phyloP scores from a whole-genome alignment of 2,329 filamentous ascomycete species.

The Cercospora zeae-maydis region DNA sequence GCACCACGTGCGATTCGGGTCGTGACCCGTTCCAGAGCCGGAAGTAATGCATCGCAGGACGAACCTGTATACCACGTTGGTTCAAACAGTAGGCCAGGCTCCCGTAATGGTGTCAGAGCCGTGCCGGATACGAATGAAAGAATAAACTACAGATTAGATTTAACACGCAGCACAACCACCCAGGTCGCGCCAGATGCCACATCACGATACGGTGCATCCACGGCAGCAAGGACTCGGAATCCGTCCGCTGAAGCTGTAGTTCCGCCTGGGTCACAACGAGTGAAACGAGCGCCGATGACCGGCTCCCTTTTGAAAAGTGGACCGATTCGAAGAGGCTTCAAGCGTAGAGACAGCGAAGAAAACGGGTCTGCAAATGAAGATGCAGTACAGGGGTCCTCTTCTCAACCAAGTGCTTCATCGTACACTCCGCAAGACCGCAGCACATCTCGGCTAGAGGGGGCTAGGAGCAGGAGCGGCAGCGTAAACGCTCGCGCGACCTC shows the following conservation, averaged over 20 bases:
- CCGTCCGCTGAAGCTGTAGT: conserved; percentile 59
- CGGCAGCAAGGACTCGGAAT: conserved; percentile 50
- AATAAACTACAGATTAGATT: conserved; percentile 23
- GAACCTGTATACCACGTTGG: conserved; percentile 24
- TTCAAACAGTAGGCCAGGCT: conserved; percentile 33
- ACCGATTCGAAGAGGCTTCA: conserved; percentile 67
- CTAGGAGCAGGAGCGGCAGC: conserved; percentile 32
- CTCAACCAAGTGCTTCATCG: conserved; percentile 28
- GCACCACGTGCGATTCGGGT: conserved; percentile 33
- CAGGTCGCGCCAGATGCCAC: conserved; percentile 51
- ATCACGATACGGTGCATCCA: conserved; percentile 41
- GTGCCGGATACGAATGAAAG: conserved; percentile 22
- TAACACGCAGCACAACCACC: conserved; percentile 35
- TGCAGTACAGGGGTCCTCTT: conserved; percentile 30
- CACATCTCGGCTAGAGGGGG: conserved; percentile 24
- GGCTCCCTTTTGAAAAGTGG: conserved; percentile 72
- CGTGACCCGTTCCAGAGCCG: conserved; percentile 30
- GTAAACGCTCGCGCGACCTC: conserved; percentile 33
- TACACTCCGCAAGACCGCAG: conserved; percentile 31
- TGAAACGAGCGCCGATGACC: conserved; percentile 72
- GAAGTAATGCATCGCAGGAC: conserved; percentile 38
- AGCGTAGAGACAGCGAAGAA: conserved; percentile 55
- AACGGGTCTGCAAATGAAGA: conserved; percentile 42
- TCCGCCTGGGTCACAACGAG: conserved; percentile 68
- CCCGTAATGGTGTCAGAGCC: conserved; percentile 26